Evolutionary conservation across 2,329 filamentous ascomycete genomes (phyloP).

Genomic region (Arthrinium phaeospermum): DNA sequence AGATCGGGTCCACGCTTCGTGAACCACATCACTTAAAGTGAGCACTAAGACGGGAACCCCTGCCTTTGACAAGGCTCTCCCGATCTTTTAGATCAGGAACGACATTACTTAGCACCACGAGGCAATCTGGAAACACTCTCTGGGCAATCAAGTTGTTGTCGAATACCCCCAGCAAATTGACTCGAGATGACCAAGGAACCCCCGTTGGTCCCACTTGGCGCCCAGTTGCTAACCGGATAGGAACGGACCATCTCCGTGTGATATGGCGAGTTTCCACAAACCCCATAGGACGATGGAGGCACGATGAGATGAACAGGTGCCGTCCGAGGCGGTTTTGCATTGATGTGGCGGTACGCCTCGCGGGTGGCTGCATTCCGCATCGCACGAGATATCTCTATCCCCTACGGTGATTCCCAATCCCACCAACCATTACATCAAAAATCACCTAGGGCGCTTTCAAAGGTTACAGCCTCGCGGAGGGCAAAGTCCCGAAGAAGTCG

Average conservation of each 20-base stretch:
- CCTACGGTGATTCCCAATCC: neutral
- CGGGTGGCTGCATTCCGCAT: neutral
- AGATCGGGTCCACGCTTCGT: neutral
- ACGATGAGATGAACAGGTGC: too few species aligned
- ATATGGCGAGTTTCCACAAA: neutral
- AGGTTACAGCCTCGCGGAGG: conserved; percentile 6
- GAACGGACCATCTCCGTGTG: neutral
- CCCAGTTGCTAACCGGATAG: neutral
- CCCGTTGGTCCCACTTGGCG: neutral
- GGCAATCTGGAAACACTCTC: neutral
- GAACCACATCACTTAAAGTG: neutral
- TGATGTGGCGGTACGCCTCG: neutral
- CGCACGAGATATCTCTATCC: neutral
- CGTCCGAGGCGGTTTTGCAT: neutral
- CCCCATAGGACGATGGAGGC: neutral
- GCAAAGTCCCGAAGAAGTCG: neutral
- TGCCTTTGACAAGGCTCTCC: neutral
- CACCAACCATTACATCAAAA: neutral
- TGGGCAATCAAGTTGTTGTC: neutral
- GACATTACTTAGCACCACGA: neutral
- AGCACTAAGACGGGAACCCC: neutral
- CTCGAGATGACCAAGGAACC: neutral
- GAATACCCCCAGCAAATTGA: neutral
- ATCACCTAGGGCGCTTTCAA: neutral
- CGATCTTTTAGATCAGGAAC: neutral